Evolutionary conservation across 2,329 filamentous ascomycete species (phyloP).

Genomic region (Microdochium nivale): DNA sequence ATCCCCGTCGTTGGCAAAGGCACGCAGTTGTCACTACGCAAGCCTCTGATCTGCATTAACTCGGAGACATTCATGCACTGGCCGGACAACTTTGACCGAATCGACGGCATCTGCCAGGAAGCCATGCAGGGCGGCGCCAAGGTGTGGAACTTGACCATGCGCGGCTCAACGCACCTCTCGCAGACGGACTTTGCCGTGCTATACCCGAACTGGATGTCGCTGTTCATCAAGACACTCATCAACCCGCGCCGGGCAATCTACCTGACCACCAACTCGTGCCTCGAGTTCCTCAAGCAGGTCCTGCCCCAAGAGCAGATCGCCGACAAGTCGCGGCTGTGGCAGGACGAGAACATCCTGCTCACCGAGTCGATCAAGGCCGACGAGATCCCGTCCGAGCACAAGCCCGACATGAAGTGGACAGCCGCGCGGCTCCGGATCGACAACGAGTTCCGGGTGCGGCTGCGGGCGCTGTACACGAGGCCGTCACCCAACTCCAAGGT

Average conservation of each 20-base stretch:
- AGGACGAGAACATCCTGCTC: slow-evolving; percentile 42
- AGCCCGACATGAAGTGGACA: slow-evolving; percentile 49
- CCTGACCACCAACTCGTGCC: slow-evolving; percentile 51
- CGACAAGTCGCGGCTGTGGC: slow-evolving; percentile 35
- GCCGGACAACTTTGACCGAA: slow-evolving; percentile 52
- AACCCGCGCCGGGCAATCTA: slow-evolving; percentile 54
- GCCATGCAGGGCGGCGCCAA: slow-evolving; percentile 33
- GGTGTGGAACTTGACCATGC: slow-evolving; percentile 42
- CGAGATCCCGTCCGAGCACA: slow-evolving; percentile 40
- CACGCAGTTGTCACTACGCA: slow-evolving; percentile 31
- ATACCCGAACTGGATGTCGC: slow-evolving; percentile 48
- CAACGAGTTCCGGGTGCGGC: slow-evolving; percentile 44
- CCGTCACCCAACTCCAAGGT: slow-evolving; percentile 23
- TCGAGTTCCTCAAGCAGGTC: slow-evolving; percentile 52
- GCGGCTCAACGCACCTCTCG: slow-evolving; percentile 55
- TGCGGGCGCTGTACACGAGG: slow-evolving; percentile 33
- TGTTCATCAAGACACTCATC: slow-evolving; percentile 55
- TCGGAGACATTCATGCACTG: slow-evolving; percentile 65
- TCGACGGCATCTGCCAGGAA: slow-evolving; percentile 48
- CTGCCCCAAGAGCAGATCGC: slow-evolving; percentile 36
- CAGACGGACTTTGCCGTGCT: slow-evolving; percentile 60
- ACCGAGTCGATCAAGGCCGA: slow-evolving; percentile 26
- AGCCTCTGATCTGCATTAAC: slow-evolving; percentile 55
- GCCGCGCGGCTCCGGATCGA: slow-evolving; percentile 48
- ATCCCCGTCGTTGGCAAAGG: slow-evolving; percentile 34